Conservation (phyloP, 2,329 filamentous ascomycete genomes). For the Phialophora macrospora region DNA sequence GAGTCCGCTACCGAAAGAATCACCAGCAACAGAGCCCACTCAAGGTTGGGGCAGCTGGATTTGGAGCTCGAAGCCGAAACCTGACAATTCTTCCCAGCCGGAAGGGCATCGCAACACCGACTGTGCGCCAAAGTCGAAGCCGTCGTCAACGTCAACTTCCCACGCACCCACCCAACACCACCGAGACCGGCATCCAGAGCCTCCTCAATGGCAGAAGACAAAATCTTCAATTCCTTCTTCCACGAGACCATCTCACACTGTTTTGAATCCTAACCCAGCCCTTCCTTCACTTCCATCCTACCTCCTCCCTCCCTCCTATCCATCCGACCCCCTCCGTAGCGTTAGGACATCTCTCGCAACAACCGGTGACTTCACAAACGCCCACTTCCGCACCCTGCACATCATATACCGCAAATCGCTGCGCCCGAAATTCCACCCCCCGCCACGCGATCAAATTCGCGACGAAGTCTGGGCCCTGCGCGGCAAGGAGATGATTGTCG, state of each 20-base stretch:
- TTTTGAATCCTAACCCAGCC: not conserved
- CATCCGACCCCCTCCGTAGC: conserved; percentile 33
- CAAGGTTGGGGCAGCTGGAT: conserved; percentile 26
- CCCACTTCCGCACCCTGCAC: conserved; percentile 39
- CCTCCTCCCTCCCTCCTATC: conserved; percentile 38
- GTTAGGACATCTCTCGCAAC: conserved; percentile 25
- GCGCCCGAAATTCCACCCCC: conserved; percentile 36
- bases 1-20: conserved; percentile 3
- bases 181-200: not conserved
- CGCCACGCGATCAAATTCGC: conserved; percentile 28
- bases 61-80: conserved; percentile 19
- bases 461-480: conserved; percentile 26
- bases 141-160: not conserved
- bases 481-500: conserved; percentile 68
- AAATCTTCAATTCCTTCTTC: conserved; percentile 27
- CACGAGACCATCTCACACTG: not conserved
- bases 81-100: not conserved
- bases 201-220: conserved; percentile 22
- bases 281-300: conserved; percentile 32
- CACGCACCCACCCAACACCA: not conserved
- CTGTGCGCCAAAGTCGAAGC: not conserved
- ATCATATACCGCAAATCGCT: conserved; percentile 40
- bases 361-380: conserved; percentile 37
- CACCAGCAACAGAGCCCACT: not conserved
- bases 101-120: not conserved